These are phyloP conservation scores for Fusarium sp. DNA, from an alignment of 2,329 filamentous ascomycete species.

Conservation along the genomic window DNA sequence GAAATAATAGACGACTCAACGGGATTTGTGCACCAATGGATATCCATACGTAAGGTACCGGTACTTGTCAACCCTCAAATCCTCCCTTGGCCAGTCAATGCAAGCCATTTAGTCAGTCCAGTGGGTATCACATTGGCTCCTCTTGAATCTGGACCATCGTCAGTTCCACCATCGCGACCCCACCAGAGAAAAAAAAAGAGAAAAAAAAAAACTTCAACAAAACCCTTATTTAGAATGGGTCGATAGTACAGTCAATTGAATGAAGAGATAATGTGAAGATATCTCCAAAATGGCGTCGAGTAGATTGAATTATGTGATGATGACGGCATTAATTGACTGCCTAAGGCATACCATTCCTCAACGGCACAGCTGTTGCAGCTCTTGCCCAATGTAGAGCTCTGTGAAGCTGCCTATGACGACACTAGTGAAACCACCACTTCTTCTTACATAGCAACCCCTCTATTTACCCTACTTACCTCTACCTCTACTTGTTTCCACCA, in stretches of 20 bases:
- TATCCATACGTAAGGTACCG: too few relatives aligned
- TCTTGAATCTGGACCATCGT: background rate
- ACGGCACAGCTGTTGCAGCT: slow-evolving; percentile 17
- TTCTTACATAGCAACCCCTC: slow-evolving; percentile 15
- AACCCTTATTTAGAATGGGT: background rate
- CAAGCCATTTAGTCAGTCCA: background rate
- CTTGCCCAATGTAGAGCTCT: slow-evolving; percentile 23
- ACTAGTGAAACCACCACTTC: slow-evolving; percentile 19
- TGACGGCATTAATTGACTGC: slow-evolving; percentile 33
- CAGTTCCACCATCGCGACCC: slow-evolving; percentile 4
- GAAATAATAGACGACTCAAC: background rate
- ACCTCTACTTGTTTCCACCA: background rate
- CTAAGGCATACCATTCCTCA: slow-evolving; percentile 16
- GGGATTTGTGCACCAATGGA: too few relatives aligned
- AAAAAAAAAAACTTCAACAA: background rate
- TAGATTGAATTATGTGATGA: background rate
- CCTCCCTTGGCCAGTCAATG: background rate
- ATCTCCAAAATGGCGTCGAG: background rate
- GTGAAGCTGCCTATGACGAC: slow-evolving; percentile 31
- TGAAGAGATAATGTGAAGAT: background rate
- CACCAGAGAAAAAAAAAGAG: slow-evolving; percentile 8
- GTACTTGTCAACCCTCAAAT: background rate
- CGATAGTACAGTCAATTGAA: background rate
- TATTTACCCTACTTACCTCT: slow-evolving; percentile 35
- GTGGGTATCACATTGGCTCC: slow-evolving; percentile 5